A percentile compares a stretch with the other conserved stretches of the same genome.
Conservation (phyloP, 2,329 filamentous ascomycete genomes). For the Scopulariopsis brevicaulis region DNA sequence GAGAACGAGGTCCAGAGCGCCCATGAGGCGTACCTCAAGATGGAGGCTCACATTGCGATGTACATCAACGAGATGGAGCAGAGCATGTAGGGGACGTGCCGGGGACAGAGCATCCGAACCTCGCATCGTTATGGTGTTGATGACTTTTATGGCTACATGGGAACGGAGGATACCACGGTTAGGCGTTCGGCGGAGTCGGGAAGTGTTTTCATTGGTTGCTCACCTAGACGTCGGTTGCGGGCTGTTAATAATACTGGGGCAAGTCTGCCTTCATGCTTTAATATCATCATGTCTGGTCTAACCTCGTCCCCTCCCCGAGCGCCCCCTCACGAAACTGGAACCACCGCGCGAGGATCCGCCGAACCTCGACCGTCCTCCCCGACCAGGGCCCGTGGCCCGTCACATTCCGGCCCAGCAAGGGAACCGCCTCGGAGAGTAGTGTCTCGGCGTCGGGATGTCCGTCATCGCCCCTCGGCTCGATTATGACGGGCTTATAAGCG, state of each 20-base stretch:
- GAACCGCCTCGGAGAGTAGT: conserved; percentile 40
- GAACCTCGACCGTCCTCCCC: conserved; percentile 45
- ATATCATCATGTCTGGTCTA: background rate
- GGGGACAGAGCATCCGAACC: background rate
- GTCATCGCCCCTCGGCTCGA: conserved; percentile 28
- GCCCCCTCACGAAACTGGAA: conserved; percentile 27
- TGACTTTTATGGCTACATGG: conserved; percentile 3
- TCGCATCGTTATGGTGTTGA: background rate
- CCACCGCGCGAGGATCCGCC: conserved; percentile 52
- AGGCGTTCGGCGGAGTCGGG: conserved; percentile 23
- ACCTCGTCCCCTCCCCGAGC: background rate
- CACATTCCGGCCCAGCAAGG: conserved; percentile 39
- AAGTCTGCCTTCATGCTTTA: background rate
- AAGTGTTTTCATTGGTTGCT: background rate
- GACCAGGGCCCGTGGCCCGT: conserved; percentile 41
- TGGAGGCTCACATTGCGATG: conserved; percentile 92
- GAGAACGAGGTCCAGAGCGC: conserved; percentile 86
- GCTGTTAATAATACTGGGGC: background rate
- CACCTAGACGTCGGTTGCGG: background rate
- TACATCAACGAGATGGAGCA: conserved; percentile 99
- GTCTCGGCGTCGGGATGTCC: conserved; percentile 18
- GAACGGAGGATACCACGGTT: conserved; percentile 22
- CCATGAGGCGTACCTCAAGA: conserved; percentile 90
- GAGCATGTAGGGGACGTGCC: conserved; percentile 36
- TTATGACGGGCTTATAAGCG: conserved; percentile 29